Percentiles rank a stretch among this genome's conserved stretches.
Evolutionary conservation across 192 early-diverging fungal genomes (phyloP).

Genomic region (Tieghemiomyces parasiticus): DNA sequence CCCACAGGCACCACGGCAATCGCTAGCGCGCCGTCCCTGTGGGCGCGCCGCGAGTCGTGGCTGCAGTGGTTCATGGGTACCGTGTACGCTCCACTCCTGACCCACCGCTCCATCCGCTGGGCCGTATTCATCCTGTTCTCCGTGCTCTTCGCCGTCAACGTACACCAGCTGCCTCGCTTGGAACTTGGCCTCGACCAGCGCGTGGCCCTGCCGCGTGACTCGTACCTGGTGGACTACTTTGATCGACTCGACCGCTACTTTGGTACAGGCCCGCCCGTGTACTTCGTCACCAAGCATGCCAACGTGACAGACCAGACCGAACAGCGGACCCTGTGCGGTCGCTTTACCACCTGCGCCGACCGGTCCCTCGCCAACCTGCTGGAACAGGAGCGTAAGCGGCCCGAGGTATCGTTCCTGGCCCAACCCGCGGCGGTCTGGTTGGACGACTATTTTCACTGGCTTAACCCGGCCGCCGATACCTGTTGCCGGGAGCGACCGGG

Average conservation of each 20-base stretch:
- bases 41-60: constrained; percentile 2
- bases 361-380: constrained; percentile 38
- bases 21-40: background rate
- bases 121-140: constrained; percentile 30
- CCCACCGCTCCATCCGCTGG: constrained; percentile 25
- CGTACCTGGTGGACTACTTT: constrained; percentile 47
- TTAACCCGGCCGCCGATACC: constrained; percentile 34
- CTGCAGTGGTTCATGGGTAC: constrained; percentile 11
- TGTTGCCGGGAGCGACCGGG: constrained; percentile 25
- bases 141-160: constrained; percentile 28
- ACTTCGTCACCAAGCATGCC: constrained; percentile 37
- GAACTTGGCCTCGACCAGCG: constrained; percentile 47
- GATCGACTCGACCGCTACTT: constrained; percentile 43
- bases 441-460: constrained; percentile 49
- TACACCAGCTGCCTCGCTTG: constrained; percentile 29
- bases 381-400: constrained; percentile 47
- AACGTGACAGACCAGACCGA: constrained; percentile 29
- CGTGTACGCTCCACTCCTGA: constrained; percentile 34
- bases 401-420: constrained; percentile 39
- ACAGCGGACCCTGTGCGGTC: constrained; percentile 37
- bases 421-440: constrained; percentile 45
- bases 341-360: constrained; percentile 35
- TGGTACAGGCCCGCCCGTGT: constrained; percentile 44
- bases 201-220: constrained; percentile 41
- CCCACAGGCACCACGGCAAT: too few species aligned